A percentile compares a stretch with the other conserved stretches of the same genome.
phyloP scores from a whole-genome alignment of 805 yeast species.

The Isabelozyma rhagii region DNA sequence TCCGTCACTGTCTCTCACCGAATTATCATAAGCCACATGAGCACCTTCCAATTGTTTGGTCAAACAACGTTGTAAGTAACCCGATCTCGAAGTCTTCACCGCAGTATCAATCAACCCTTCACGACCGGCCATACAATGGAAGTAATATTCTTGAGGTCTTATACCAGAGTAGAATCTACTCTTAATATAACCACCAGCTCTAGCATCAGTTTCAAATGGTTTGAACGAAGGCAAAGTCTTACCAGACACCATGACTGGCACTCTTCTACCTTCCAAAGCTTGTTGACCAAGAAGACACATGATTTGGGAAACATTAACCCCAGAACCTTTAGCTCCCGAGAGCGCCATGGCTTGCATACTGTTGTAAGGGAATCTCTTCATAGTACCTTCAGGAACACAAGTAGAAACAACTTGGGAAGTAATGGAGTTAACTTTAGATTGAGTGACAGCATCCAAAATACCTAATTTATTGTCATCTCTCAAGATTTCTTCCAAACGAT shows the following conservation, averaged over 20 bases:
- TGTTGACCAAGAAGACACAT: conserved; percentile 99
- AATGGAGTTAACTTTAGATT: conserved; percentile 84
- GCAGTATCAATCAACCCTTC: conserved; percentile 99
- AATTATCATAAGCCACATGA: conserved; percentile 87
- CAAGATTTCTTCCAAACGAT: conserved; percentile 88
- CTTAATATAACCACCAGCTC: conserved; percentile 98
- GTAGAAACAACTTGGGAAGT: conserved; percentile 92
- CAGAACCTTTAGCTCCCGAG: conserved; percentile 99
- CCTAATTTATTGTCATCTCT: conserved; percentile 93
- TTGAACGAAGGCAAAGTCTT: conserved; percentile 95
- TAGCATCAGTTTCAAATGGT: conserved; percentile 93
- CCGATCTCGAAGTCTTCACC: conserved; percentile 96
- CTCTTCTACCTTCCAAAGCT: conserved; percentile 98
- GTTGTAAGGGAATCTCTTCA: conserved; percentile 92
- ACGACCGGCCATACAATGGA: conserved; percentile 99
- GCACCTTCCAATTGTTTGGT: conserved; percentile 98
- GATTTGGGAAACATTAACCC: conserved; percentile 97
- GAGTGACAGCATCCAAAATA: conserved; percentile 92
- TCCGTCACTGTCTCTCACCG: conserved; percentile 95
- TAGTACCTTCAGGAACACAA: conserved; percentile 95
- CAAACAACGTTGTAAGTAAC: conserved; percentile 96
- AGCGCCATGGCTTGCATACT: conserved; percentile 99
- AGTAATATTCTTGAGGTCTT: conserved; percentile 96
- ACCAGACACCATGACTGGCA: conserved; percentile 98
- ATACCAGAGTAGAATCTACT: conserved; percentile 97